Base-by-base conservation (phyloP, 2,329 filamentous ascomycete species). In the Dothiorella sarmentorum region DNA sequence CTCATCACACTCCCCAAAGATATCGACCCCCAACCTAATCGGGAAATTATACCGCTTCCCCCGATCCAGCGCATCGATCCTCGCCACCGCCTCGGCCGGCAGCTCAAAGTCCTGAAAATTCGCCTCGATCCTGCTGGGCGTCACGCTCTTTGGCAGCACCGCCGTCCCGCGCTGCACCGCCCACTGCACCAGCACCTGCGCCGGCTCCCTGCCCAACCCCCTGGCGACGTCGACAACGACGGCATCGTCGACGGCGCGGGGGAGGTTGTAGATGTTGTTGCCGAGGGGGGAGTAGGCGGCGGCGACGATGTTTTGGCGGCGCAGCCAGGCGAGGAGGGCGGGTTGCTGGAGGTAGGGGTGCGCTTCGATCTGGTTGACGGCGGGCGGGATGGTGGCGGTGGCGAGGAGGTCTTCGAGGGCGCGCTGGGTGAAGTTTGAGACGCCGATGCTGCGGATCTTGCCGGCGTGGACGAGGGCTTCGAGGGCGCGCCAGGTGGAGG, bases 171-270 rank as follows among this genome's bases (percentile, higher is more conserved):
- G 82, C 80, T 95, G 90, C 17, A 91, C 95, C 17, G 90, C 85
- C 91, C 91, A 96, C 67, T 91, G 84, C 65, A 96, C 81, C 61
- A 96, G 81, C 27, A 96, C 81, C 81, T 96, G 91, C 15, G 89
- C 88, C 5, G 90, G 81, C 7, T 85, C 85, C 80, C 88, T 90
- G 71, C 78, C 78, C 63, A 90, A 79, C 78, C 89, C 90, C 67
- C 80, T 73, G n/a, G 90, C 86, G 61, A 91, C 81, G 45, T 67
- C 71, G 65, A 81, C 84, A 72, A 96, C 80, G 55, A 80, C 75
- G n/a, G 82, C 75, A 72, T 90, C 82, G 69, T 91, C 81, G 71
- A 95, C 87, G 59, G 95, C 81, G 58, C 88, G 82, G 13, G 84
- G 80, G 26, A 58, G 44, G 51, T 84, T 83, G 7, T 85, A 71